Conservation (phyloP, 148 eudicot genomes). For the Chenopodium suecicum region DNA sequence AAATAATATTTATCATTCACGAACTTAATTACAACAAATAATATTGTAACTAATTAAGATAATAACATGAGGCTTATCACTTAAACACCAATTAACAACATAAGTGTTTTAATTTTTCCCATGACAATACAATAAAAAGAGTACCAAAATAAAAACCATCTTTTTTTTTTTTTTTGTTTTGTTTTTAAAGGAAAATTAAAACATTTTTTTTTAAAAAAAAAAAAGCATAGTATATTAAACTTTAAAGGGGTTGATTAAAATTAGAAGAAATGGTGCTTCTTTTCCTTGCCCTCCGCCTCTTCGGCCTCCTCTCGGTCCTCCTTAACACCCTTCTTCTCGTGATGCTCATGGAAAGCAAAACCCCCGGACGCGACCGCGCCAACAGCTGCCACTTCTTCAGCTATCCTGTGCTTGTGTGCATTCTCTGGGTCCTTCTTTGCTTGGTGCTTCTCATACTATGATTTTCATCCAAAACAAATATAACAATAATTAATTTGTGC, state of each 20-base stretch:
- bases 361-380: constrained; percentile 36
- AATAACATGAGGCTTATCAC: background rate
- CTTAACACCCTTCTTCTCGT: constrained; percentile 33
- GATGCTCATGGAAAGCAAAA: constrained; percentile 47
- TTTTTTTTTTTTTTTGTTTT: background rate
- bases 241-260: background rate
- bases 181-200: background rate
- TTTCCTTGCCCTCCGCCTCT: constrained; percentile 23
- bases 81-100: background rate
- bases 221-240: background rate
- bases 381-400: constrained; percentile 34
- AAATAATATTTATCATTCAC: background rate
- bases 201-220: background rate
- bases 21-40: background rate
- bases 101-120: background rate
- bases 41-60: background rate
- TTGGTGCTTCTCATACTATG: constrained; percentile 45
- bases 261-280: constrained; percentile 41
- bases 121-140: background rate
- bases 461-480: background rate
- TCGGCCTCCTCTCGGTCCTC: constrained; percentile 34
- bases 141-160: background rate
- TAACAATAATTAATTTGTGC: too few relatives aligned
- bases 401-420: constrained; percentile 37
- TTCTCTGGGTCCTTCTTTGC: constrained; percentile 46